Evolutionary conservation across 2,329 filamentous ascomycete genomes (phyloP), one percentile per base, ranked within the genome.

Genomic region (Dothidotthia symphoricarpi): DNA sequence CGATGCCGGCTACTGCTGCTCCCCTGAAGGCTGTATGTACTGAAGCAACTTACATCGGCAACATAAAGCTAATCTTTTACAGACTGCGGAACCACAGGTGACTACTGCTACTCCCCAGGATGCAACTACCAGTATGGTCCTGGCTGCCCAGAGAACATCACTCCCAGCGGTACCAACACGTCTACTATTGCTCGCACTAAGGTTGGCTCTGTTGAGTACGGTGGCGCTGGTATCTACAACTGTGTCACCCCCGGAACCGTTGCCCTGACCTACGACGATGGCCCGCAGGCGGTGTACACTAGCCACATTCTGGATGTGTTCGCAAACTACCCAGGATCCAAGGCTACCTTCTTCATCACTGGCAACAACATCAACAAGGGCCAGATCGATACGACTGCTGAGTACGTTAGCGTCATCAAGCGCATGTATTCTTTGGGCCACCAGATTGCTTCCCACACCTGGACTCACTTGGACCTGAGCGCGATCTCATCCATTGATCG

Each of bases 181-280:
- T 71, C 72, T 3, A 66, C 63, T 1, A 61, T 82, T 30, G 57
- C 71, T 14, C 74, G 82, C 7, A 69, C 77, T 2, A 70, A 76
- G 30, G 44, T 78, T 2, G 81, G 82, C 11, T 64, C 46, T 4
- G 68, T 83, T 3, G 65, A 69, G 0, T 82, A 83, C 41, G 81
- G 80, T 14, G 71, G 76, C 24, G 70, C 62, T 9, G 75, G 76
- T 16, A 78, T 84, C 43, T 79, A 78, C 50, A 66, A 72, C 45
- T 81, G 78, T 47, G 65, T 65, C 24, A 51, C 35, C 3, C 69
- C 74, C 3, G 78, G 81, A 35, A 78, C 77, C 9, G 74, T 86
- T 51, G 82, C 82, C 13, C 61, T 86, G 38, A 85, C 82, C 1
- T 85, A 77, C 49, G 82, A 85, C 49, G 82, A 85, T 57, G 82